Percentiles rank a stretch among this genome's conserved stretches.
These are phyloP conservation scores for Capronia americana DNA, from an alignment of 2,329 filamentous ascomycete genomes.

Conservation along the genomic window DNA sequence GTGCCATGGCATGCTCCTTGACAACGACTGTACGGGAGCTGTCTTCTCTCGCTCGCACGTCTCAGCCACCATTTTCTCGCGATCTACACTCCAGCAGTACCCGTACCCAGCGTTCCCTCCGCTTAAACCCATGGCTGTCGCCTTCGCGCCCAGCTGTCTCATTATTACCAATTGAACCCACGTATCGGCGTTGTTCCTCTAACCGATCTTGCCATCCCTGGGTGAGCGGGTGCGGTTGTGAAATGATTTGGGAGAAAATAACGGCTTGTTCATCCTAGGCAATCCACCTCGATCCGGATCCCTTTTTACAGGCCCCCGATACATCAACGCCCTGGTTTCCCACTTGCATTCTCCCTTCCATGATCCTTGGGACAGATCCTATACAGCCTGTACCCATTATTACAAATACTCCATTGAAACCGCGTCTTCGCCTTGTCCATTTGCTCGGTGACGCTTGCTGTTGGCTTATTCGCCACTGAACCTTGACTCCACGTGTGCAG, in stretches of 20 bases:
- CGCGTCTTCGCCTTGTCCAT: neutral
- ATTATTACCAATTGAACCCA: constrained; percentile 9
- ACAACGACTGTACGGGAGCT: neutral
- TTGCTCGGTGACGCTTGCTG: neutral
- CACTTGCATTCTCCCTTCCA: neutral
- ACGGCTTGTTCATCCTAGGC: constrained; percentile 6
- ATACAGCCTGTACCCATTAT: neutral
- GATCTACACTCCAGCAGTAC: neutral
- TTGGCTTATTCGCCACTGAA: neutral
- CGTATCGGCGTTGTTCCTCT: constrained; percentile 1
- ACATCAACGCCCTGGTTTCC: constrained; percentile 3
- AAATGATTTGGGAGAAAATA: neutral
- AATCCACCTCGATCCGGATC: neutral
- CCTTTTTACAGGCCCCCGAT: neutral
- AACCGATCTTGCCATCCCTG: constrained; percentile 13
- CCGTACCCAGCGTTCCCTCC: neutral
- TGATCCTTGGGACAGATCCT: neutral
- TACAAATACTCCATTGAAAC: neutral
- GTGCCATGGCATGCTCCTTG: neutral
- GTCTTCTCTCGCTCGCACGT: neutral
- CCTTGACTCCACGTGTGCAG: neutral
- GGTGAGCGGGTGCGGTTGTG: neutral
- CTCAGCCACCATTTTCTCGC: constrained; percentile 11
- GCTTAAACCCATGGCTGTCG: constrained; percentile 7
- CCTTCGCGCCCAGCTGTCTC: constrained; percentile 6